Conservation (phyloP, 2,329 filamentous ascomycete genomes). For the Hypoxylon sp. region DNA sequence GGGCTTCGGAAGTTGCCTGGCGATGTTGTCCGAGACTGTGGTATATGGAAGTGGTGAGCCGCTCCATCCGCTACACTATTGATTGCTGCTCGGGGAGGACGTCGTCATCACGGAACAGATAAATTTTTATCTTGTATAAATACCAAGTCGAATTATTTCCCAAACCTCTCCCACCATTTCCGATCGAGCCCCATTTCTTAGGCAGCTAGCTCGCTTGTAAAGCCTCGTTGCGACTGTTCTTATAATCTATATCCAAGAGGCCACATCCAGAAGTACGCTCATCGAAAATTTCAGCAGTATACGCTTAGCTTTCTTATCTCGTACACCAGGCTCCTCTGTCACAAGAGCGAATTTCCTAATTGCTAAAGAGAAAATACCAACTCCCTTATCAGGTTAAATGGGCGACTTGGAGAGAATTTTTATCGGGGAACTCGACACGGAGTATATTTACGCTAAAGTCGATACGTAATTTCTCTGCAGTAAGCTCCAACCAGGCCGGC, state of each 20-base stretch:
- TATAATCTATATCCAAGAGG: background rate
- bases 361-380: slow-evolving; percentile 52
- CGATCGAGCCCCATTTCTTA: slow-evolving; percentile 45
- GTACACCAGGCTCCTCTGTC: slow-evolving; percentile 52
- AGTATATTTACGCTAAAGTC: slow-evolving; percentile 33
- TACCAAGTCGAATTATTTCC: slow-evolving; percentile 41
- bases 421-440: slow-evolving; percentile 46
- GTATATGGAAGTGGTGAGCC: no score
- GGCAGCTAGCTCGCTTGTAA: slow-evolving; percentile 65
- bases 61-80: slow-evolving; percentile 45
- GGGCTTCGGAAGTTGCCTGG: no score
- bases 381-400: slow-evolving; percentile 54
- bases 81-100: slow-evolving; percentile 43
- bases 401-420: slow-evolving; percentile 55
- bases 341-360: slow-evolving; percentile 56
- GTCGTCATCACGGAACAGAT: slow-evolving; percentile 42
- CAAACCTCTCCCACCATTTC: slow-evolving; percentile 49
- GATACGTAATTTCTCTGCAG: slow-evolving; percentile 56
- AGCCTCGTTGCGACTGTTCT: slow-evolving; percentile 70
- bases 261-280: background rate
- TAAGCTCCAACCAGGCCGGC: slow-evolving; percentile 56
- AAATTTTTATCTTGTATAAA: slow-evolving; percentile 47
- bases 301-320: slow-evolving; percentile 56
- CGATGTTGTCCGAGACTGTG: no score
- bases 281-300: slow-evolving; percentile 16